Conservation (phyloP, 2,329 filamentous ascomycete genomes). For the Fusarium anthophilum region DNA sequence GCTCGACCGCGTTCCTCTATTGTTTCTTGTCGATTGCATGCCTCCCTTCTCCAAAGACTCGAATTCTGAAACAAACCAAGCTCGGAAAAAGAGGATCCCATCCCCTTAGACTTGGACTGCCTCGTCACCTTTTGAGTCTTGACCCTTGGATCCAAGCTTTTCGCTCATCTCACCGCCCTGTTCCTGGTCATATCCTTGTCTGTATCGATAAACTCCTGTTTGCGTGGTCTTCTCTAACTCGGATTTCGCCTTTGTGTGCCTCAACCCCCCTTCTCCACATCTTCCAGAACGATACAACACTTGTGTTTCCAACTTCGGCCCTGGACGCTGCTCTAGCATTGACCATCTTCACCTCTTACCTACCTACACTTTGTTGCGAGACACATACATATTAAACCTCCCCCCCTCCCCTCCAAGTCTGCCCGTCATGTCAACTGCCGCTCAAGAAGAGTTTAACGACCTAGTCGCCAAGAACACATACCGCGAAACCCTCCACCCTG, state of each 20-base stretch:
- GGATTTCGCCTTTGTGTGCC: constrained; percentile 41
- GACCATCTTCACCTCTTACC: constrained; percentile 21
- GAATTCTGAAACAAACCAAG: constrained; percentile 40
- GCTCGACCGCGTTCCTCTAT: constrained; percentile 30
- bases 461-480: constrained; percentile 67
- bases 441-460: constrained; percentile 73
- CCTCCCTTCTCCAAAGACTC: constrained; percentile 16
- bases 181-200: constrained; percentile 35
- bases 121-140: constrained; percentile 17
- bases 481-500: constrained; percentile 61
- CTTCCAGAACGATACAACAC: constrained; percentile 47
- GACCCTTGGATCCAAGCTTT: constrained; percentile 36
- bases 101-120: constrained; percentile 26
- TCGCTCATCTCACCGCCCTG: constrained; percentile 36
- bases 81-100: constrained; percentile 30
- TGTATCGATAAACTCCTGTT: constrained; percentile 17
- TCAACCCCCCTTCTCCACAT: constrained; percentile 43
- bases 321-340: constrained; percentile 31
- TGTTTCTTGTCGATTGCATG: constrained; percentile 24
- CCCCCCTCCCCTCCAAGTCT: constrained; percentile 18
- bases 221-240: constrained; percentile 25
- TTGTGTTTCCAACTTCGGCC: constrained; percentile 34
- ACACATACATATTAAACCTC: constrained; percentile 42
- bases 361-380: constrained; percentile 23
- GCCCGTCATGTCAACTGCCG: constrained; percentile 65